These are phyloP conservation scores for Metschnikowia dekortorum DNA, from an alignment of 805 yeast genomes.

Conservation along the genomic window DNA sequence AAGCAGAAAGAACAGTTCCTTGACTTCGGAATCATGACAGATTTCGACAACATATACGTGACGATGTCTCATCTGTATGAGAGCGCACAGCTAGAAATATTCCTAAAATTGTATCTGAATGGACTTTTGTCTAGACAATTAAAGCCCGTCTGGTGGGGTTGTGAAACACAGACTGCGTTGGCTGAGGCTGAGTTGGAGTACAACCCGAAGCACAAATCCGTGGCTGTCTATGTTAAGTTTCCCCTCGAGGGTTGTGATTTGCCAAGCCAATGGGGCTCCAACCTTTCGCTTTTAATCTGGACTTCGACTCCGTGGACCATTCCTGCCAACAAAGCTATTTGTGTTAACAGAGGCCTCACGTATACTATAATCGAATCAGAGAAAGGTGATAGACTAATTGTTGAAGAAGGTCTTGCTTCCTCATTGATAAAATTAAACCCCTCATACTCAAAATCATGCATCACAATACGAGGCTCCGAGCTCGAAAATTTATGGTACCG, in stretches of 20 bases:
- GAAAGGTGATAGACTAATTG: slow-evolving; percentile 45
- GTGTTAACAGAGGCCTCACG: slow-evolving; percentile 53
- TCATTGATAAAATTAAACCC: slow-evolving; percentile 30
- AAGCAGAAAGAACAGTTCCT: slow-evolving; percentile 62
- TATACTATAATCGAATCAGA: slow-evolving; percentile 47
- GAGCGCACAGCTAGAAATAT: slow-evolving; percentile 65
- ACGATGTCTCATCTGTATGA: slow-evolving; percentile 75
- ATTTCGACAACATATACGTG: slow-evolving; percentile 67
- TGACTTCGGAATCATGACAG: slow-evolving; percentile 75
- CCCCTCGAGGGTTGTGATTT: slow-evolving; percentile 34
- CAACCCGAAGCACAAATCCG: slow-evolving; percentile 63
- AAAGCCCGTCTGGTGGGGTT: slow-evolving; percentile 97
- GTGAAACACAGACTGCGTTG: slow-evolving; percentile 87
- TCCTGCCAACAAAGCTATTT: slow-evolving; percentile 80
- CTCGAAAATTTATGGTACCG: slow-evolving; percentile 39
- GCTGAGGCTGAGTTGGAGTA: slow-evolving; percentile 97
- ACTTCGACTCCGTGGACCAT: slow-evolving; percentile 99
- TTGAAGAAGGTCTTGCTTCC: slow-evolving; percentile 49
- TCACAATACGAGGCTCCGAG: slow-evolving; percentile 20
- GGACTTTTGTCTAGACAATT: slow-evolving; percentile 77
- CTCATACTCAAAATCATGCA: slow-evolving; percentile 2
- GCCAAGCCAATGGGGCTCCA: slow-evolving; percentile 16
- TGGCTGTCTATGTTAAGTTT: slow-evolving; percentile 65
- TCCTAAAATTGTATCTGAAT: slow-evolving; percentile 57
- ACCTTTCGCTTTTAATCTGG: slow-evolving; percentile 63